phyloP scores from a whole-genome alignment of 495 filamentous ascomycete species.

The Neurospora sp. region DNA sequence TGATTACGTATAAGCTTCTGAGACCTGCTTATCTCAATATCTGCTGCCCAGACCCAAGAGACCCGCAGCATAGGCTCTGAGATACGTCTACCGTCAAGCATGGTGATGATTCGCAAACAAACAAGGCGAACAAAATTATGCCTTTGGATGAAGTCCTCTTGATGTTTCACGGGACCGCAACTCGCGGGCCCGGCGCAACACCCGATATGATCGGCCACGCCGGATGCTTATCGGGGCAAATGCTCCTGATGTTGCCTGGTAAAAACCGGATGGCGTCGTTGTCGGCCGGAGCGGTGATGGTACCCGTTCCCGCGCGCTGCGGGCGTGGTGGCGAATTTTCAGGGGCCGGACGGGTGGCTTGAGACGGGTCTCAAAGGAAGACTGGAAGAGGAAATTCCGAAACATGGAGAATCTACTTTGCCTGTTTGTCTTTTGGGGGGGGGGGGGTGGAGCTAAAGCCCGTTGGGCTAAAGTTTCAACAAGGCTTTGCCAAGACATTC shows the following conservation, averaged over 20 bases:
- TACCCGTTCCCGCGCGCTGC: not conserved
- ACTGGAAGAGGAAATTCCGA: not conserved
- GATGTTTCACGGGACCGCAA: not conserved
- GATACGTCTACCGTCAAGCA: no score
- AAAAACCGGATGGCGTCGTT: not conserved
- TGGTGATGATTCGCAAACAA: no score
- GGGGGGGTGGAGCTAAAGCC: not conserved
- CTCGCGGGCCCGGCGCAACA: not conserved
- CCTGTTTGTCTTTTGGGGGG: not conserved
- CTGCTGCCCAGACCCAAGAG: no score
- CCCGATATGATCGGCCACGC: not conserved
- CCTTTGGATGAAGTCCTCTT: not conserved
- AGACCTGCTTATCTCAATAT: no score
- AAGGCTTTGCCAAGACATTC: not conserved
- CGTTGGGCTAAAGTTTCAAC: not conserved
- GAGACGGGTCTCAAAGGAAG: not conserved
- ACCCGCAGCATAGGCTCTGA: no score
- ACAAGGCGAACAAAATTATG: no score
- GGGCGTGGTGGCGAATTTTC: not conserved
- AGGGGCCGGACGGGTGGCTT: not conserved
- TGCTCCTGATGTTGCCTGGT: not conserved
- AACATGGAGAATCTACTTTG: not conserved
- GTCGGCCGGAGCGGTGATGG: not conserved
- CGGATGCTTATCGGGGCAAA: not conserved
- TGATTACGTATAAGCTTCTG: no score